Conservation (phyloP, 768 basidiomycete species). For the Tricholomella constricta region DNA sequence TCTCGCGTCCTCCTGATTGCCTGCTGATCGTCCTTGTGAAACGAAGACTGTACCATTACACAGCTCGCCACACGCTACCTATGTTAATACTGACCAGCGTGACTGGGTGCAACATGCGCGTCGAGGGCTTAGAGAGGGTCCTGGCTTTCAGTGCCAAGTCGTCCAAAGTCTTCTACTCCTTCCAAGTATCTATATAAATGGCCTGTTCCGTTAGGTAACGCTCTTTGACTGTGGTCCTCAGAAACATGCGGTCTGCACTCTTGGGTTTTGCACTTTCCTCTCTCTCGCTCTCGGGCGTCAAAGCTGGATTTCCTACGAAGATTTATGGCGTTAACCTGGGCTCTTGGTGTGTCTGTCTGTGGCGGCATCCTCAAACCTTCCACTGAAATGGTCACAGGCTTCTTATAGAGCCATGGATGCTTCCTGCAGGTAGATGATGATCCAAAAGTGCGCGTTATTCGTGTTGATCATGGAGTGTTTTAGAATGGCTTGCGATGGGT, state of each 20-base stretch:
- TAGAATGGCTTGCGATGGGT: conserved; percentile 77
- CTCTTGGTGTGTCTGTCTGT: conserved; percentile 40
- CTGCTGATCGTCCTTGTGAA: background rate
- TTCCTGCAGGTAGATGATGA: conserved; percentile 56
- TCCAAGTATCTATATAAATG: background rate
- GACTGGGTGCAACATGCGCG: conserved; percentile 14
- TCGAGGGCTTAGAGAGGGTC: background rate
- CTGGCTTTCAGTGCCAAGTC: background rate
- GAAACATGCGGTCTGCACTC: conserved; percentile 8
- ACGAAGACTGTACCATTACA: conserved; percentile 1
- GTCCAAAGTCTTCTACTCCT: background rate
- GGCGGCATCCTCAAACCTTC: background rate
- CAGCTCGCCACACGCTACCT: conserved; percentile 1
- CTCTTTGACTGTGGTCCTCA: background rate
- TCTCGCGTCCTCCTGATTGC: conserved; percentile 3
- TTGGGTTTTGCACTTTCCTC: conserved; percentile 9
- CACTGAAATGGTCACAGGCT: conserved; percentile 48
- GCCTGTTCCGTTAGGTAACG: background rate
- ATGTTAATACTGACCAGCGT: conserved; percentile 3
- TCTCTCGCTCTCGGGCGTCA: conserved; percentile 10
- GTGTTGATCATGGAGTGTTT: background rate
- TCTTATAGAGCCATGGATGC: conserved; percentile 81
- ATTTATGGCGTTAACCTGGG: conserved; percentile 28
- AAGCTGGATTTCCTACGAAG: conserved; percentile 25
- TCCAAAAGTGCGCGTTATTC: background rate